These are phyloP conservation scores for Pseudocercospora macadamiae DNA, from an alignment of 2,329 filamentous ascomycete species.

Conservation along the genomic window DNA sequence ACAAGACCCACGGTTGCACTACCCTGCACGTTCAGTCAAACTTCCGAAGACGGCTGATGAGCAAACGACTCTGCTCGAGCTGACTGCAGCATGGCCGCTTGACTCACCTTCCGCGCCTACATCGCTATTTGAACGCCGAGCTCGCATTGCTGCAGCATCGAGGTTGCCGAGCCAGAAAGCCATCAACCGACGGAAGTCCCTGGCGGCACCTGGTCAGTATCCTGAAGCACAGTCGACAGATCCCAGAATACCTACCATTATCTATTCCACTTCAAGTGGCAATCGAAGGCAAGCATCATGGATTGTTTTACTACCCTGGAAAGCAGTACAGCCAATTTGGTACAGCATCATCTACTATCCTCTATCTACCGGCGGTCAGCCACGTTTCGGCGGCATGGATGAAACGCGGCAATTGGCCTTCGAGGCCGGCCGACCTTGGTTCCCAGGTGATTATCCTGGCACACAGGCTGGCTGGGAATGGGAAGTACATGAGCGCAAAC, in stretches of 20 bases:
- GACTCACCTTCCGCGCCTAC: constrained; percentile 52
- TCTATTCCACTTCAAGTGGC: constrained; percentile 52
- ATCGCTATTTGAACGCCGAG: constrained; percentile 68
- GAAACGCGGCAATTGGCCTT: constrained; percentile 81
- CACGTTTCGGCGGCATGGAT: constrained; percentile 78
- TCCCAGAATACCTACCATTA: constrained; percentile 74
- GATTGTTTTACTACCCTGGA: constrained; percentile 88
- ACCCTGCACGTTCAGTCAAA: constrained; percentile 66
- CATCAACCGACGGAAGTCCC: constrained; percentile 74
- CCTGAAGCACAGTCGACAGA: constrained; percentile 64
- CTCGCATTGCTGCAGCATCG: constrained; percentile 66
- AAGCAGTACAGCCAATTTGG: constrained; percentile 84
- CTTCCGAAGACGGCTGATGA: constrained; percentile 29
- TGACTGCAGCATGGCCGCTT: constrained; percentile 68
- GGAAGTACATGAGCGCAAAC: constrained; percentile 68
- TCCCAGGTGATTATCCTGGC: constrained; percentile 81
- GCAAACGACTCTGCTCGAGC: constrained; percentile 55
- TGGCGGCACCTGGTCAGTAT: constrained; percentile 63
- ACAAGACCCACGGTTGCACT: constrained; percentile 77
- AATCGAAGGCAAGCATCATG: constrained; percentile 66
- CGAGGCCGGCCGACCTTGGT: constrained; percentile 77
- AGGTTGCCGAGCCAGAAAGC: constrained; percentile 75
- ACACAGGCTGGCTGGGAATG: constrained; percentile 78
- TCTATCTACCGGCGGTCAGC: constrained; percentile 76
- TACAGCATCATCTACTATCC: constrained; percentile 81